Evolutionary conservation across 305 asterid species (phyloP).

Genomic region (Striga hermonthica): DNA sequence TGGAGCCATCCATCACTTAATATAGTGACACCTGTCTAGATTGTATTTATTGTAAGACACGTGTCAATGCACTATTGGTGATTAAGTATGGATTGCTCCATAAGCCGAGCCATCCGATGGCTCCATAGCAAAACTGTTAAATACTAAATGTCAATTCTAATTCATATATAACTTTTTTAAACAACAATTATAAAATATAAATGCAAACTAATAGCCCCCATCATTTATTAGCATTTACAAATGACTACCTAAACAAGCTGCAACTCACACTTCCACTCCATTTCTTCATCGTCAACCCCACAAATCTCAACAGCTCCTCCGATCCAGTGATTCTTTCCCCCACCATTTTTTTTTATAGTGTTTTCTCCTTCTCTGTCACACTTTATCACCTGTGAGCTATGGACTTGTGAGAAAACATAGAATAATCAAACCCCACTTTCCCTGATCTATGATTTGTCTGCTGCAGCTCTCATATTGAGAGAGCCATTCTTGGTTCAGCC

Average conservation of each 20-base stretch:
- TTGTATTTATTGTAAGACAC: too few relatives aligned
- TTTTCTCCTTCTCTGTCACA: conserved; percentile 32
- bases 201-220: neutral
- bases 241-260: conserved; percentile 16
- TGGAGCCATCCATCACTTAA: too few relatives aligned
- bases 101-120: too few relatives aligned
- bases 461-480: conserved; percentile 32
- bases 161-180: too few relatives aligned
- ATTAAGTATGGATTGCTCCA: too few relatives aligned
- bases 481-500: conserved; percentile 33
- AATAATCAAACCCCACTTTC: conserved; percentile 32
- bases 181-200: too few relatives aligned
- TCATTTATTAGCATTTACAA: neutral
- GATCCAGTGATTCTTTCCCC: conserved; percentile 29
- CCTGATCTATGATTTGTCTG: conserved; percentile 29
- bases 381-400: conserved; percentile 37
- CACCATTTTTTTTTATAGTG: conserved; percentile 14
- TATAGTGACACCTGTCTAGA: too few relatives aligned
- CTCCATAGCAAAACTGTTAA: too few relatives aligned
- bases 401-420: conserved; percentile 6
- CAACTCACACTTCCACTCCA: conserved; percentile 29
- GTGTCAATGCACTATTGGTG: too few relatives aligned
- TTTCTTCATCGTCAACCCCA: conserved; percentile 43
- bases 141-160: too few relatives aligned
- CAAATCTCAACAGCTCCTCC: conserved; percentile 51